Conservation (phyloP, 441 rosid genomes). For the Corymbia calophylla region DNA sequence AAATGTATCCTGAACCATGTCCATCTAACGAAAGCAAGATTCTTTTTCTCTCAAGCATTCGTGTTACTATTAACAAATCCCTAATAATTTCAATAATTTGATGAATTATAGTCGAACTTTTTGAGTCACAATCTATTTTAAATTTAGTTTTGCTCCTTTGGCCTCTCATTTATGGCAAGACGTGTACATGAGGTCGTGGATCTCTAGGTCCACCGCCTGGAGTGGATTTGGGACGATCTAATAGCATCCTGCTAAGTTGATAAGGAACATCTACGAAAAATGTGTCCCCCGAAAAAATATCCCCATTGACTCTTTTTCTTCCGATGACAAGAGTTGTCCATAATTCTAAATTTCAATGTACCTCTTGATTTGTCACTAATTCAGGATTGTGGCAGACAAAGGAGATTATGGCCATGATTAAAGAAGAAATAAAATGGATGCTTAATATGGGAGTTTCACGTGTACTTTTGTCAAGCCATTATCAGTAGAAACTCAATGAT, state of each 20-base stretch:
- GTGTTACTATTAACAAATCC: background rate
- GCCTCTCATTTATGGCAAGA: background rate
- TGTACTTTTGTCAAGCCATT: background rate
- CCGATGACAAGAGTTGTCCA: background rate
- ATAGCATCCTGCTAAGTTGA: background rate
- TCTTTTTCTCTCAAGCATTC: background rate
- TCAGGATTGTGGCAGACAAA: background rate
- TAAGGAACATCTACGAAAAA: background rate
- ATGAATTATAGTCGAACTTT: background rate
- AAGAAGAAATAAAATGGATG: background rate
- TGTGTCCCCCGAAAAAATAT: background rate
- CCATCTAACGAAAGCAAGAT: background rate
- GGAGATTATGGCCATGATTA: background rate
- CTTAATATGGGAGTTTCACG: background rate
- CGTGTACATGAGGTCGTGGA: background rate
- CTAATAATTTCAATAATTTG: background rate
- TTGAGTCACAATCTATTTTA: background rate
- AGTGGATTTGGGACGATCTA: background rate
- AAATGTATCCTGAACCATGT: background rate
- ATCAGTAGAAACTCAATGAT: background rate
- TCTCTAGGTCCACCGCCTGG: background rate
- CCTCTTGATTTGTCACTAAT: background rate
- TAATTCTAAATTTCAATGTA: background rate
- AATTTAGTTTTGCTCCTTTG: background rate
- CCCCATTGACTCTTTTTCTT: background rate